phyloP scores from a whole-genome alignment of 2,329 filamentous ascomycete species.

The Lanzia echinophila region DNA sequence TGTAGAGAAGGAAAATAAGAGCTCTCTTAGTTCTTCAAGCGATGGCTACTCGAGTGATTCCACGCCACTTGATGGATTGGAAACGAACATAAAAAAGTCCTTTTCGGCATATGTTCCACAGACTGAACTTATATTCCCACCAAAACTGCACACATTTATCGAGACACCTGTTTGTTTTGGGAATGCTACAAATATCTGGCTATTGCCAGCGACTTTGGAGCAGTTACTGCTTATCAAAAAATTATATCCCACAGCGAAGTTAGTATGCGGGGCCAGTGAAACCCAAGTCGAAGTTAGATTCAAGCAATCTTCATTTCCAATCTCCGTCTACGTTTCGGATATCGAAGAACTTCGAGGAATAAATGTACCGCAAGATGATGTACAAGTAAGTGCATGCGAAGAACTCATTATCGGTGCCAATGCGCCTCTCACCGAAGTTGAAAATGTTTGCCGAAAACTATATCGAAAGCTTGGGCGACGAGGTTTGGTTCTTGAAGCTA shows the following conservation, averaged over 20 bases:
- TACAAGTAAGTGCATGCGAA: slow-evolving; percentile 44
- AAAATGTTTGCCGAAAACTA: slow-evolving; percentile 43
- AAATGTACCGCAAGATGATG: slow-evolving; percentile 62
- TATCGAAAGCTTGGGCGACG: slow-evolving; percentile 49
- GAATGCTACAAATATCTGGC: slow-evolving; percentile 89
- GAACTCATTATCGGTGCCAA: slow-evolving; percentile 66
- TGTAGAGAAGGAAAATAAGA: slow-evolving; percentile 49
- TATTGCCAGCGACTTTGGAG: slow-evolving; percentile 73
- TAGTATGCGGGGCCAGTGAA: slow-evolving; percentile 91
- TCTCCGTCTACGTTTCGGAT: slow-evolving; percentile 86
- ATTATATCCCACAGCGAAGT: slow-evolving; percentile 74
- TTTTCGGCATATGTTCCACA: slow-evolving; percentile 89
- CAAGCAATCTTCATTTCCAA: slow-evolving; percentile 81
- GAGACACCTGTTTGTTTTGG: slow-evolving; percentile 79
- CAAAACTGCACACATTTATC: slow-evolving; percentile 70
- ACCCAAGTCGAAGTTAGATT: slow-evolving; percentile 98
- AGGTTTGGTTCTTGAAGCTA: slow-evolving; percentile 67
- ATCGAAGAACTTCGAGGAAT: slow-evolving; percentile 84
- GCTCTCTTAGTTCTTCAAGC: slow-evolving; percentile 92
- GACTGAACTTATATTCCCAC: slow-evolving; percentile 90
- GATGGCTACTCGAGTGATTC: slow-evolving; percentile 58
- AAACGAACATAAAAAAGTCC: slow-evolving; percentile 11
- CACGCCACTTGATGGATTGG: too few relatives aligned
- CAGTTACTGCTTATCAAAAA: slow-evolving; percentile 87
- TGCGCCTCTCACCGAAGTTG: slow-evolving; percentile 81